Base-by-base conservation (phyloP, 306 rosid species). In the Begonia peltatifolia region DNA sequence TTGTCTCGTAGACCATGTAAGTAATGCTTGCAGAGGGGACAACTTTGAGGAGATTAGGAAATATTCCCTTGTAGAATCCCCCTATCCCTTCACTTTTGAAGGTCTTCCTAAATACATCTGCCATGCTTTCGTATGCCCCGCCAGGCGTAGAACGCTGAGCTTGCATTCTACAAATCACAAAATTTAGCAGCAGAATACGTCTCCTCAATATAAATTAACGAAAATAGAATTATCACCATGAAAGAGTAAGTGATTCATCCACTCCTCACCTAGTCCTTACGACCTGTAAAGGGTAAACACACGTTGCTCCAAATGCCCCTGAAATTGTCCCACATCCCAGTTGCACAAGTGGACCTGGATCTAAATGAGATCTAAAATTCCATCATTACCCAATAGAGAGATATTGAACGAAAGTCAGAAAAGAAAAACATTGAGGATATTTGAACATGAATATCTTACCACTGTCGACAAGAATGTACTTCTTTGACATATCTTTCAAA, bases 1-100 rank as follows among this genome's bases (percentile, higher is more conserved):
- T 90, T 50, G 65, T 53, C 68, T 85, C 97, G 63, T 85, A 90
- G 61, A 85, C 95, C 84, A 90, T 42, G 56, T 90, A 90, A 30
- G 95, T 85, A 72, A 90, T 83, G 62, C 95, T 90, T 65, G 97
- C 97, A 1, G 95, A 79, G 2, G 95, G 95, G 41, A 90, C 95
- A 48, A 90, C 95, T 79, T 90, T 90, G 59, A 90, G 95, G 55
- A 90, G 64, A 72, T 80, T 85, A 13, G 97, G 97, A 68, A 90
- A 74, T 58, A 90, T 59, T 66, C 97, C 97, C 71, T 90, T 90
- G 80, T 83, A 90, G 79, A 90, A 85, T 51, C 97, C 97, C 68
- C 81, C 50, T 14, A 55, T 57, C 38, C 97, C 95, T 71, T 90
- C 95, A 43, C 41, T 67, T 66, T 76, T 18, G 58, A 83, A 41